Evolutionary conservation across 441 rosid genomes (phyloP).

Genomic region (Populus tomentosa): DNA sequence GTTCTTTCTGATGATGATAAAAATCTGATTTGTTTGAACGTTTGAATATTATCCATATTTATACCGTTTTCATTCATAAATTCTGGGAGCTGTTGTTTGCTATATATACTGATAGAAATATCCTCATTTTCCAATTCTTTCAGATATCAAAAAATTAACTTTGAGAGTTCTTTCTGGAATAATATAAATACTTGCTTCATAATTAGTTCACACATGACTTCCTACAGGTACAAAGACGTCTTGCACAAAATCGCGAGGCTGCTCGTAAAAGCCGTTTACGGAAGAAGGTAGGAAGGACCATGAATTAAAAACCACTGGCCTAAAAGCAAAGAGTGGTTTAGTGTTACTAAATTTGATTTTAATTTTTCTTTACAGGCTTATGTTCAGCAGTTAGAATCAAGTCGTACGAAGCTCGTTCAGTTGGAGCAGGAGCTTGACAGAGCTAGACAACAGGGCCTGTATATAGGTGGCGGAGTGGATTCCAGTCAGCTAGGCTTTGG

Average conservation of each 20-base stretch:
- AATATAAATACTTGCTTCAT: not conserved
- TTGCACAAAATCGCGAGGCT: slow-evolving; percentile 97
- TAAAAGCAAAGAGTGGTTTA: not conserved
- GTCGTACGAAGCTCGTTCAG: too few relatives aligned
- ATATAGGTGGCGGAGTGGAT: too few relatives aligned
- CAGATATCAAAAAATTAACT: not conserved
- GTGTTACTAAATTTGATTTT: too few relatives aligned
- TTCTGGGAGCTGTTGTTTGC: not conserved
- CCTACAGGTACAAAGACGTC: slow-evolving; percentile 79
- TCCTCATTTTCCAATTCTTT: not conserved
- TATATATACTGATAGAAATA: too few relatives aligned
- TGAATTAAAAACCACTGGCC: slow-evolving; percentile 1
- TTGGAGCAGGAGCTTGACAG: too few relatives aligned
- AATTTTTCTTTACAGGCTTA: too few relatives aligned
- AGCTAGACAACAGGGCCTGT: too few relatives aligned
- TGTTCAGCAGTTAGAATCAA: too few relatives aligned
- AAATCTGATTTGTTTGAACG: not conserved
- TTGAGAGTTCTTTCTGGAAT: not conserved
- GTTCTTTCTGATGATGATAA: not conserved
- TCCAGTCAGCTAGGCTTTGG: too few relatives aligned
- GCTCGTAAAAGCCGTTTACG: slow-evolving; percentile 95
- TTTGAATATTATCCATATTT: not conserved
- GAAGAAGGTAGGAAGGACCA: slow-evolving; percentile 57
- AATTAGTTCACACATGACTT: slow-evolving; percentile 5
- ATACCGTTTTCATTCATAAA: not conserved